Evolutionary conservation across 495 filamentous ascomycete species (phyloP), one percentile per base, ranked within the genome.

Genomic region (Gamarada debralockiae): DNA sequence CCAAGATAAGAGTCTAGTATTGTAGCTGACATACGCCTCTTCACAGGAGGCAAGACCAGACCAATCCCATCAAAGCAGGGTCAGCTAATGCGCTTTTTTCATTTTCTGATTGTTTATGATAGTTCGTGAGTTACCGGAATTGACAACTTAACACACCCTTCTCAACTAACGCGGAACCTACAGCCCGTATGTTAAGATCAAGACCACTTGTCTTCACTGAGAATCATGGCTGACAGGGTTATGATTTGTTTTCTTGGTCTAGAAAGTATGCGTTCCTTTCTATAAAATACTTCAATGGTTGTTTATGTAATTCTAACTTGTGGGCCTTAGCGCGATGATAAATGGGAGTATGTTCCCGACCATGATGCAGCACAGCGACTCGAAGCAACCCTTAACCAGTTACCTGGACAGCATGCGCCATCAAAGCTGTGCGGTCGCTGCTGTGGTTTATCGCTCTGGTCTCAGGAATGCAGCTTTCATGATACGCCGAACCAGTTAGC

Each of bases 371-470:
- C 42, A 25, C 42, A 45, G 42, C 18, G 42, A 45, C 42, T 45
- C 42, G 10, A 45, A 45, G 42, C 42, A 7, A 45, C 21, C 18
- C 42, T 34, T 49, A 14, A 37, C 4, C 42, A 27, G 20, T 15
- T 45, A 13, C 27, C 25, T 49, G 2, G 36, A 37, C 46, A 20
- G 33, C n/a, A 37, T 34, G 46, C 3, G 23, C 33, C 13, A 6
- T 49, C 46, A 49, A 3, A 49, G 18, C 20, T 49, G 46, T 49
- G 46, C 18, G 15, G 15, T 10, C 46, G 46, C 46, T 49, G 46
- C 20, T 13, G 23, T 15, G 15, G 22, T 17, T 45, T 45, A 45
- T 45, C 27, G 15, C 27, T 49, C n/a, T 49, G 27, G 46, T 49
- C 46, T 20, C 15, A 49, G 36, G 46, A 49, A 2, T 49, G 27